A percentile compares a stretch with the other conserved stretches of the same genome.
Evolutionary conservation across 2,329 filamentous ascomycete genomes (phyloP).

Genomic region (Mariannaea elegans): DNA sequence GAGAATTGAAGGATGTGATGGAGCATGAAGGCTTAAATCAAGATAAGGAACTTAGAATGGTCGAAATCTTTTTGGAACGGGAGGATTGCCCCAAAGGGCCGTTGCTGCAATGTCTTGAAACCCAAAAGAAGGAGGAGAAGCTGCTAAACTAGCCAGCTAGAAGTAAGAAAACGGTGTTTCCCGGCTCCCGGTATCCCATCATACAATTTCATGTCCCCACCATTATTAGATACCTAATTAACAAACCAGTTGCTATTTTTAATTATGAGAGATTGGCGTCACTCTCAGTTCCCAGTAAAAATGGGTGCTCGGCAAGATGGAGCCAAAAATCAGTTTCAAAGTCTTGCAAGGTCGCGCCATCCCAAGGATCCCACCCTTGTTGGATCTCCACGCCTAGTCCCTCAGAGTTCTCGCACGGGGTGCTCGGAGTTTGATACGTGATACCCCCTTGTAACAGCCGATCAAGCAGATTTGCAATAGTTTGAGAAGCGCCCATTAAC

Average conservation of each 20-base stretch:
- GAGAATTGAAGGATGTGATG: constrained; percentile 52
- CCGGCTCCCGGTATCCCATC: too few relatives aligned
- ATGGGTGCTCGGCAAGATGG: constrained; percentile 10
- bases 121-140: neutral
- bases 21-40: constrained; percentile 26
- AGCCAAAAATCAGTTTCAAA: constrained; percentile 15
- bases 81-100: constrained; percentile 37
- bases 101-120: neutral
- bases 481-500: constrained; percentile 14
- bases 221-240: too few relatives aligned
- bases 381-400: too few relatives aligned
- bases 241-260: too few relatives aligned
- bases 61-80: constrained; percentile 44
- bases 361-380: constrained; percentile 5
- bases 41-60: constrained; percentile 42
- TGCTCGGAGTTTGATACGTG: neutral
- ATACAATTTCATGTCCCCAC: too few relatives aligned
- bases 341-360: neutral
- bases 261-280: too few relatives aligned
- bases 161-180: too few relatives aligned
- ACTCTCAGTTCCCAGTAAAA: too few relatives aligned
- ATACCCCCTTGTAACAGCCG: too few relatives aligned
- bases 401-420: neutral
- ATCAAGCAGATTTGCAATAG: constrained; percentile 2
- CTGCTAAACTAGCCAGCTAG: neutral